These are phyloP conservation scores for Blepharisma stoltei DNA, from an alignment of 73 alveolate species.

Conservation along the genomic window DNA sequence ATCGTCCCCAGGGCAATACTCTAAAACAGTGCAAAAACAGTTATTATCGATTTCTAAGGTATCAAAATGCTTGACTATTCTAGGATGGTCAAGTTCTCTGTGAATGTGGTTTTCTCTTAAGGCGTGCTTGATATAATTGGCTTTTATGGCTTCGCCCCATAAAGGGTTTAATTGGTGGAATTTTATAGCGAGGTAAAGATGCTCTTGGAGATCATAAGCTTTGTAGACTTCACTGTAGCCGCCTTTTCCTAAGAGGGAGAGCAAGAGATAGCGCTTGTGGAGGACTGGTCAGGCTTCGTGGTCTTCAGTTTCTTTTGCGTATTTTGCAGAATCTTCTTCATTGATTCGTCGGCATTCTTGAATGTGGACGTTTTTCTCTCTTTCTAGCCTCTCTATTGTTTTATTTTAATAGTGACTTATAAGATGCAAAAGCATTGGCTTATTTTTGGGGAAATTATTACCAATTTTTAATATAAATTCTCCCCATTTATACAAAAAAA, in stretches of 20 bases:
- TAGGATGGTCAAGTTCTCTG: slow-evolving; percentile 79
- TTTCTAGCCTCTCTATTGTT: background rate
- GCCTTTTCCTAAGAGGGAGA: slow-evolving; percentile 50
- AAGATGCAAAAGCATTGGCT: too few relatives aligned
- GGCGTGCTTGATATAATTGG: slow-evolving; percentile 96
- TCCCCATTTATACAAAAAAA: too few relatives aligned
- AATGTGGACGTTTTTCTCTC: slow-evolving; percentile 10
- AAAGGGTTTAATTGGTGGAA: slow-evolving; percentile 89
- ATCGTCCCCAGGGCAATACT: slow-evolving; percentile 97
- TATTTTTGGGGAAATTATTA: too few relatives aligned
- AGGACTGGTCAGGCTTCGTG: slow-evolving; percentile 26
- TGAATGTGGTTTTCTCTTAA: slow-evolving; percentile 95
- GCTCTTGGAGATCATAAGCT: slow-evolving; percentile 91
- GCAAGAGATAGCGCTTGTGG: slow-evolving; percentile 14
- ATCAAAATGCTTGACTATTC: slow-evolving; percentile 91
- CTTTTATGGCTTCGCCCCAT: slow-evolving; percentile 92
- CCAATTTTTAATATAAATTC: too few relatives aligned
- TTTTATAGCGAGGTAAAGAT: slow-evolving; percentile 89
- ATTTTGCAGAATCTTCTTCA: slow-evolving; percentile 25
- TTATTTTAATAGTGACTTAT: too few relatives aligned
- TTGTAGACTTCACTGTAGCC: slow-evolving; percentile 97
- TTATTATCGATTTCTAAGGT: slow-evolving; percentile 94
- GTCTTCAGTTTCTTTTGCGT: background rate
- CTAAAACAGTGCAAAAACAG: slow-evolving; percentile 94
- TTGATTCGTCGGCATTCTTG: background rate